Conservation (phyloP, 2,329 filamentous ascomycete species). For the Berkeleyomyces rouxiae region DNA sequence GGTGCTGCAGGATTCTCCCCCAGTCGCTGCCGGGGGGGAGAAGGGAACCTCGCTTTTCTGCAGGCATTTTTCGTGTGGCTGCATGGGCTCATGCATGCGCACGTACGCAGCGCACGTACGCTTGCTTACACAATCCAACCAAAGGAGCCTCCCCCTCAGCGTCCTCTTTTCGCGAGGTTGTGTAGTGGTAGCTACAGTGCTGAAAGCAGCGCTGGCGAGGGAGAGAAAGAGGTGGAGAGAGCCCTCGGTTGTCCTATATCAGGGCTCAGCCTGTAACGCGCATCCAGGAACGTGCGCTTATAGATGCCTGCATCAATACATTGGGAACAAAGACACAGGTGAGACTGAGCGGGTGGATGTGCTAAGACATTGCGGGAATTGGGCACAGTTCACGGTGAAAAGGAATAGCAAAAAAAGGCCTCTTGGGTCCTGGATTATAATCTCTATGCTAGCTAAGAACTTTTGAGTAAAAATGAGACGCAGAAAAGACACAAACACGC, state of each 20-base stretch:
- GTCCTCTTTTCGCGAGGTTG: background rate
- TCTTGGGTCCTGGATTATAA: conserved; percentile 12
- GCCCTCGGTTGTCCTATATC: no score
- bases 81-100: conserved; percentile 7
- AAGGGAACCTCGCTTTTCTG: conserved; percentile 1
- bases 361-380: background rate
- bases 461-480: conserved; percentile 10
- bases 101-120: background rate
- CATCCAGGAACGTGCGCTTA: background rate
- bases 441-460: conserved; percentile 3
- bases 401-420: background rate
- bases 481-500: conserved; percentile 7
- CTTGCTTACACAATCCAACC: background rate
- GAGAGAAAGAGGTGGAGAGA: background rate
- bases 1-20: background rate
- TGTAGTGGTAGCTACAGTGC: background rate
- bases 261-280: background rate
- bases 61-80: conserved; percentile 12
- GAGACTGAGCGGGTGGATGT: background rate
- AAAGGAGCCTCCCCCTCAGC: background rate
- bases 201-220: background rate
- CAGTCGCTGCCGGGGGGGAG: background rate
- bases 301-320: background rate
- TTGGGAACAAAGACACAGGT: background rate
- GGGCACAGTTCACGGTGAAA: background rate